Percentiles rank a stretch among this genome's conserved stretches.
Evolutionary conservation across 2,329 filamentous ascomycete genomes (phyloP).

Genomic region (Nemania bipapillata): DNA sequence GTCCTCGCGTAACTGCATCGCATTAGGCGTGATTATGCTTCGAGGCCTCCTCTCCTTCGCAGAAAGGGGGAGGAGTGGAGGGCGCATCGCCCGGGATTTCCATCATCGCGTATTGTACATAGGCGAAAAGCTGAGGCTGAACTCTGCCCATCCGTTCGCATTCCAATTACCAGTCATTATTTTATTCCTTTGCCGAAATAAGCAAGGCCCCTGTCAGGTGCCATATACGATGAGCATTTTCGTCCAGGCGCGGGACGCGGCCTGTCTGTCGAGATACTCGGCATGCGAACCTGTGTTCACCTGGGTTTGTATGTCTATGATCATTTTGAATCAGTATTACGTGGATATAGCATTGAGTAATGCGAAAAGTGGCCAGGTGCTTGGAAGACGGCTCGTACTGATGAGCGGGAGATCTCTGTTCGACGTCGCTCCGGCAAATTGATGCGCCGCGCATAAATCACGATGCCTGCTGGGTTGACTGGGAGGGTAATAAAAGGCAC

Average conservation of each 20-base stretch:
- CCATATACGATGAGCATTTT: constrained; percentile 64
- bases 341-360: constrained; percentile 69
- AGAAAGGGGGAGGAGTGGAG: no score
- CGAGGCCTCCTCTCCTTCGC: no score
- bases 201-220: constrained; percentile 62
- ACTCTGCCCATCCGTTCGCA: constrained; percentile 73
- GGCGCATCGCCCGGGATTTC: constrained; percentile 69
- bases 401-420: constrained; percentile 78
- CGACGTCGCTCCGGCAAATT: constrained; percentile 74
- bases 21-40: constrained; percentile 79
- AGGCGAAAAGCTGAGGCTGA: constrained; percentile 66
- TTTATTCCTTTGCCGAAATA: constrained; percentile 66
- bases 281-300: constrained; percentile 64
- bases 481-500: constrained; percentile 58
- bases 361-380: constrained; percentile 64
- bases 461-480: constrained; percentile 70
- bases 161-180: constrained; percentile 63
- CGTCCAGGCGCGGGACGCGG: constrained; percentile 54
- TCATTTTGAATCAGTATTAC: constrained; percentile 64
- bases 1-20: constrained; percentile 78
- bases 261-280: constrained; percentile 64
- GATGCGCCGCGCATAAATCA: constrained; percentile 77
- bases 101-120: constrained; percentile 62
- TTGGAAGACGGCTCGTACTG: constrained; percentile 62
- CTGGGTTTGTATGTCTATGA: constrained; percentile 71